Conservation (phyloP, 805 yeast species). For the Pichia gijzeniarum region DNA sequence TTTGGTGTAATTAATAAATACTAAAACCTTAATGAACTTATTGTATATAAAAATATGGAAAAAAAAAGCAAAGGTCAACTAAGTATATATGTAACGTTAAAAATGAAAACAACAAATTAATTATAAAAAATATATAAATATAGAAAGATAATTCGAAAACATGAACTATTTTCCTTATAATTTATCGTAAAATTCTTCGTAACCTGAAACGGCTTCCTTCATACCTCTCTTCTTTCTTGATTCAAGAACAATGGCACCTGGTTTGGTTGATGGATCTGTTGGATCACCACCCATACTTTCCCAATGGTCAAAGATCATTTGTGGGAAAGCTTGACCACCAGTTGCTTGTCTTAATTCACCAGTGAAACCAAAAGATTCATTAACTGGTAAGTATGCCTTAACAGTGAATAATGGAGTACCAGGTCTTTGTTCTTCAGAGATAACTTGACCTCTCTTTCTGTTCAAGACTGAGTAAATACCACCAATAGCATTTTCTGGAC, state of each 20-base stretch:
- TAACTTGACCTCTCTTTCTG: conserved; percentile 99
- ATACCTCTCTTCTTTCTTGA: conserved; percentile 94
- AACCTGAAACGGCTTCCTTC: conserved; percentile 97
- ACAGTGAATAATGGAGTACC: conserved; percentile 99
- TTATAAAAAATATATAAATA: conserved; percentile 1
- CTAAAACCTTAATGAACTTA: no score
- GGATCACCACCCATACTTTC: conserved; percentile 86
- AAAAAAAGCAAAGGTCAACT: no score
- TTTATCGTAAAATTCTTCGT: conserved; percentile 97
- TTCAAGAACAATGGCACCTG: conserved; percentile 51
- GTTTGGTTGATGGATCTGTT: conserved; percentile 71
- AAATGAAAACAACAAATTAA: conserved; percentile 6
- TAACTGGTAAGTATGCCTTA: conserved; percentile 99
- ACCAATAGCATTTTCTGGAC: conserved; percentile 99
- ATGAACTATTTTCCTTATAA: conserved; percentile 41
- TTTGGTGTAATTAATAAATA: no score
- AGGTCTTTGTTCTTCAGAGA: conserved; percentile 99
- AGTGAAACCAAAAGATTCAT: conserved; percentile 99
- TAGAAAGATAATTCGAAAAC: background rate
- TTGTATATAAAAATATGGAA: background rate
- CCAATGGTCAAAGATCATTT: conserved; percentile 99
- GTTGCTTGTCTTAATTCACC: conserved; percentile 99
- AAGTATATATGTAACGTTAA: no score
- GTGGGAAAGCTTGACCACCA: conserved; percentile 99
- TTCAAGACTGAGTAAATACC: conserved; percentile 99